These are phyloP conservation scores for Perkinsela sp. DNA, from an alignment of 208 protist species.

Conservation along the genomic window DNA sequence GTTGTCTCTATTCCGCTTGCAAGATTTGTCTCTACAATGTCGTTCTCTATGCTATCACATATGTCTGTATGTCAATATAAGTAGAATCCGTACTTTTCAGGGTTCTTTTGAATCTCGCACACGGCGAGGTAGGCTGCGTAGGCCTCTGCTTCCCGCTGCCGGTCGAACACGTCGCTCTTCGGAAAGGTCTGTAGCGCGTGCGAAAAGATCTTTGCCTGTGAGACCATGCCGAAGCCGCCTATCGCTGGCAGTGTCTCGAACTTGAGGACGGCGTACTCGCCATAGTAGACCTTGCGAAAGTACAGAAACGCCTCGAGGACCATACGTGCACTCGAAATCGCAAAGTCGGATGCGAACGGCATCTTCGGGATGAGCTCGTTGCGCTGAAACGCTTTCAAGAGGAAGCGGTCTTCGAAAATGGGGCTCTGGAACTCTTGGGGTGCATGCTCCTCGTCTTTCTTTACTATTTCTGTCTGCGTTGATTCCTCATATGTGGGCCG, in stretches of 20 bases:
- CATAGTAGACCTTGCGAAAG: background rate
- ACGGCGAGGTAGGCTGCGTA: background rate
- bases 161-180: background rate
- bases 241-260: background rate
- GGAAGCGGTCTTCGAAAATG: background rate
- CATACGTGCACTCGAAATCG: background rate
- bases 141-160: background rate
- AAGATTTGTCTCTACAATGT: too few species aligned
- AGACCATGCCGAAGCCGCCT: background rate
- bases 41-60: too few species aligned
- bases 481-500: background rate
- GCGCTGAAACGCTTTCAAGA: background rate
- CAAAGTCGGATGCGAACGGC: background rate
- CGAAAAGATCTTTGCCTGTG: background rate
- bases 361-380: background rate
- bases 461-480: background rate
- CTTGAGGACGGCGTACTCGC: background rate
- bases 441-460: background rate
- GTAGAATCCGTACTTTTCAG: background rate
- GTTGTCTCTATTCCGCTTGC: too few species aligned
- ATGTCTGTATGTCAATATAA: background rate
- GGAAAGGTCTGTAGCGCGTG: background rate
- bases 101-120: background rate
- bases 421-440: background rate
- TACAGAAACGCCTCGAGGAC: background rate